Conservation (phyloP, 345 rosid species). For the Kernera saxatilis region DNA sequence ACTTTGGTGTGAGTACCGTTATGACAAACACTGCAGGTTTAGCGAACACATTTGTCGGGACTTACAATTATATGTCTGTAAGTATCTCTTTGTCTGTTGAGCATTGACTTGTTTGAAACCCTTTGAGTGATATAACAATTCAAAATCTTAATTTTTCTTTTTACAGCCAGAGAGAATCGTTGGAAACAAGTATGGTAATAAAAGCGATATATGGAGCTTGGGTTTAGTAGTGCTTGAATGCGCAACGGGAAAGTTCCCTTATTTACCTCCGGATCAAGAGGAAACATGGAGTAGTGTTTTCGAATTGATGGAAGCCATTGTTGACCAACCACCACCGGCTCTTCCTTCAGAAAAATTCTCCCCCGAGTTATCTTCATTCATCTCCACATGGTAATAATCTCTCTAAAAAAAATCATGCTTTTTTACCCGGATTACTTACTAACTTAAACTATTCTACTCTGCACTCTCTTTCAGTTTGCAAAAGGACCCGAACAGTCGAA, state of each 20-base stretch:
- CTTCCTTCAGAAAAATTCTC: conserved; percentile 65
- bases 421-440: background rate
- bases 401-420: background rate
- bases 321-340: conserved; percentile 70
- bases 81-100: conserved; percentile 24
- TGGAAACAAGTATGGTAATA: conserved; percentile 50
- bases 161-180: conserved; percentile 86
- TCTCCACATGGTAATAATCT: conserved; percentile 63
- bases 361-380: conserved; percentile 67
- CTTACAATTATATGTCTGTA: conserved; percentile 88
- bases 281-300: conserved; percentile 71
- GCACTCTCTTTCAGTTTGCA: conserved; percentile 52
- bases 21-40: conserved; percentile 70
- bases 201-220: conserved; percentile 98
- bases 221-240: conserved; percentile 86
- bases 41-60: conserved; percentile 83
- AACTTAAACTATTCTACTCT: background rate
- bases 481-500: conserved; percentile 57
- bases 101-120: background rate
- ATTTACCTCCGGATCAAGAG: conserved; percentile 55
- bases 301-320: conserved; percentile 89
- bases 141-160: background rate
- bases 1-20: conserved; percentile 87
- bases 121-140: background rate
- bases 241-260: conserved; percentile 81